Evolutionary conservation across 2,329 filamentous ascomycete genomes (phyloP).

Genomic region (Taxawa tesnikishii): DNA sequence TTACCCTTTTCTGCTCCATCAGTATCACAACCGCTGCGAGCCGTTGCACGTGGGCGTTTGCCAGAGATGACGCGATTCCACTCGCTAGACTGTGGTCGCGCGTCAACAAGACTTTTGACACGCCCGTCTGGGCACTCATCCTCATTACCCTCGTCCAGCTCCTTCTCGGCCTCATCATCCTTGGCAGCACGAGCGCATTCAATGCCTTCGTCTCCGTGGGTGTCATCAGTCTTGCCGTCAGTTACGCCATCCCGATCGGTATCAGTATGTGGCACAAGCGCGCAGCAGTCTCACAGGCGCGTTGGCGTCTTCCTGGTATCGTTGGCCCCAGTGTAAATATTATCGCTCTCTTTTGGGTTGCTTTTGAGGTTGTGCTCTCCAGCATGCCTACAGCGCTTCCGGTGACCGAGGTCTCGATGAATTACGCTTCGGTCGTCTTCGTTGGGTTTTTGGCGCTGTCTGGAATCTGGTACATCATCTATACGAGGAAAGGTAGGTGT

Average conservation of each 20-base stretch:
- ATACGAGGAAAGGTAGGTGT: constrained; percentile 42
- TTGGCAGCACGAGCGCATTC: constrained; percentile 35
- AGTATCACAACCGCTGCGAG: constrained; percentile 40
- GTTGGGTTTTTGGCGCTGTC: constrained; percentile 51
- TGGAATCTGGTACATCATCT: constrained; percentile 53
- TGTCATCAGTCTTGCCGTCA: constrained; percentile 43
- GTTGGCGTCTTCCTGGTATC: constrained; percentile 10
- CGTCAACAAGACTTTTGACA: constrained; percentile 22
- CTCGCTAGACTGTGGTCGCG: constrained; percentile 23
- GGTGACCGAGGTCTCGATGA: constrained; percentile 40
- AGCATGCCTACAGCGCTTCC: constrained; percentile 41
- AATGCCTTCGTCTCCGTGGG: constrained; percentile 41
- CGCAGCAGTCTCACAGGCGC: constrained; percentile 10
- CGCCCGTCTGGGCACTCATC: constrained; percentile 29
- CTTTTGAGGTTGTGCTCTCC: constrained; percentile 29
- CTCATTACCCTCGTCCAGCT: constrained; percentile 34
- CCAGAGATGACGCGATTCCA: constrained; percentile 32
- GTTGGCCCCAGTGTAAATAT: constrained; percentile 13
- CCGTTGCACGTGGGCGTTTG: constrained; percentile 31
- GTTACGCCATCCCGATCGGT: constrained; percentile 44
- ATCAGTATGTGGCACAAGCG: constrained; percentile 35
- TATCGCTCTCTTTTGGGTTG: constrained; percentile 15
- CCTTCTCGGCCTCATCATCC: constrained; percentile 37
- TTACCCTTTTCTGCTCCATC: constrained; percentile 42
- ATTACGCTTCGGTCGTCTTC: constrained; percentile 56